Percentiles rank a stretch among this genome's conserved stretches.
Conservation (phyloP, 2,329 filamentous ascomycete genomes). For the Fusarium robinianum region DNA sequence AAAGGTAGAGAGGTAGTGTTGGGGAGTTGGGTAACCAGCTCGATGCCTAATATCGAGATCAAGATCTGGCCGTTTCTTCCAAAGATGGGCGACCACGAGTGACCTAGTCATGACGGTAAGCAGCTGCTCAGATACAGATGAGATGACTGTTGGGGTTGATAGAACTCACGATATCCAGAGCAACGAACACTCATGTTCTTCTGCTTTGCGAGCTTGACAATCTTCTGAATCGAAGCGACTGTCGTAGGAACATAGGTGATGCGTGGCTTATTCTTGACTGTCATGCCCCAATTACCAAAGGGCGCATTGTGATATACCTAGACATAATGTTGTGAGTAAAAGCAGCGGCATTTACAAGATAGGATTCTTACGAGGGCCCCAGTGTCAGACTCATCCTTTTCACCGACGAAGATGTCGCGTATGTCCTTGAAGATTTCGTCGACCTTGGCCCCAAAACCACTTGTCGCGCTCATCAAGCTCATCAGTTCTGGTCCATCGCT, state of each 20-base stretch:
- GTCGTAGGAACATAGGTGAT: conserved; percentile 7
- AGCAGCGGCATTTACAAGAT: too few relatives aligned
- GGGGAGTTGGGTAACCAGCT: conserved; percentile 1
- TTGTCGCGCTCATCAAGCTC: background rate
- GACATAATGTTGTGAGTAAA: background rate
- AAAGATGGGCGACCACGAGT: conserved; percentile 19
- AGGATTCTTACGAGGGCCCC: background rate
- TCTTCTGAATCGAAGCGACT: background rate
- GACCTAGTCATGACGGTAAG: conserved; percentile 1
- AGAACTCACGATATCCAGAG: conserved; percentile 11
- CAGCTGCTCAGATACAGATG: too few relatives aligned
- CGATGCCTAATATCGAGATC: conserved; percentile 9
- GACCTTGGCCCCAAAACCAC: background rate
- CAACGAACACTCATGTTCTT: conserved; percentile 13
- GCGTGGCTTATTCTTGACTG: conserved; percentile 4
- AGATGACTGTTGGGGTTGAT: too few relatives aligned
- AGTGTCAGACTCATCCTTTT: background rate
- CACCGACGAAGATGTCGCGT: background rate
- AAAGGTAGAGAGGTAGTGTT: conserved; percentile 7
- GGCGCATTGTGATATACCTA: background rate
- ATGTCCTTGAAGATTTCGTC: background rate
- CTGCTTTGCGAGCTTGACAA: conserved; percentile 4
- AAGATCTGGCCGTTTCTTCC: conserved; percentile 12
- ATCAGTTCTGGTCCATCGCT: too few relatives aligned
- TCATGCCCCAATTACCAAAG: conserved; percentile 18